Evolutionary conservation across 352 stramenopile genomes (phyloP).

Genomic region (Pythium aquatile): DNA sequence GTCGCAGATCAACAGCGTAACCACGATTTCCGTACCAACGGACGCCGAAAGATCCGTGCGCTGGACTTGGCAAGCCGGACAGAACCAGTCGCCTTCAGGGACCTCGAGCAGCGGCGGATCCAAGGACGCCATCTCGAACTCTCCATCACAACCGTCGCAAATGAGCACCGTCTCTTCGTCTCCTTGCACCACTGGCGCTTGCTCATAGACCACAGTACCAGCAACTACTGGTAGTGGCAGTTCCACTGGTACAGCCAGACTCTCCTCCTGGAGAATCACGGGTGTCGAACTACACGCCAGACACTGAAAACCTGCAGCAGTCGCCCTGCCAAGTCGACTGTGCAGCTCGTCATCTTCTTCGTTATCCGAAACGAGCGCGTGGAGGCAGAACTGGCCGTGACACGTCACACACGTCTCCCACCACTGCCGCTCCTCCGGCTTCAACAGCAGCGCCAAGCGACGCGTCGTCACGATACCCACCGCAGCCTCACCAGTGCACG

Average conservation of each 20-base stretch:
- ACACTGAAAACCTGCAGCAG: conserved; percentile 17
- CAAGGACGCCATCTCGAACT: conserved; percentile 53
- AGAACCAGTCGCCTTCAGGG: conserved; percentile 59
- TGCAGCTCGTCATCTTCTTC: conserved; percentile 14
- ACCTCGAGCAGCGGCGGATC: conserved; percentile 43
- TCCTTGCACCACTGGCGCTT: conserved; percentile 17
- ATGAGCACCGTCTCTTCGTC: conserved; percentile 47
- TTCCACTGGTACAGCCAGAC: neutral
- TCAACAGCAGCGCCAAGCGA: conserved; percentile 42
- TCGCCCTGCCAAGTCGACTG: conserved; percentile 6
- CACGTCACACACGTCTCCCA: conserved; percentile 25
- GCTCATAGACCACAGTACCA: neutral
- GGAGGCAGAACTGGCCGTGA: conserved; percentile 21
- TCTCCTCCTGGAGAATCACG: conserved; percentile 27
- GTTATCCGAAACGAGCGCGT: conserved; percentile 16
- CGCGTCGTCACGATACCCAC: conserved; percentile 32
- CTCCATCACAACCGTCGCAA: conserved; percentile 68
- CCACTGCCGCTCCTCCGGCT: conserved; percentile 12
- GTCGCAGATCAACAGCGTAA: conserved; percentile 67
- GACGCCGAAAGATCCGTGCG: neutral
- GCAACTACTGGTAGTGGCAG: neutral
- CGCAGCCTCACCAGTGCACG: conserved; percentile 7
- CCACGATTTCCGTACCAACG: neutral
- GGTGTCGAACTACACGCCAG: conserved; percentile 19
- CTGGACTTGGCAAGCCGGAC: conserved; percentile 12